Base-by-base conservation (phyloP, 1,139 yeast species). In the Taiozyma sp. region DNA sequence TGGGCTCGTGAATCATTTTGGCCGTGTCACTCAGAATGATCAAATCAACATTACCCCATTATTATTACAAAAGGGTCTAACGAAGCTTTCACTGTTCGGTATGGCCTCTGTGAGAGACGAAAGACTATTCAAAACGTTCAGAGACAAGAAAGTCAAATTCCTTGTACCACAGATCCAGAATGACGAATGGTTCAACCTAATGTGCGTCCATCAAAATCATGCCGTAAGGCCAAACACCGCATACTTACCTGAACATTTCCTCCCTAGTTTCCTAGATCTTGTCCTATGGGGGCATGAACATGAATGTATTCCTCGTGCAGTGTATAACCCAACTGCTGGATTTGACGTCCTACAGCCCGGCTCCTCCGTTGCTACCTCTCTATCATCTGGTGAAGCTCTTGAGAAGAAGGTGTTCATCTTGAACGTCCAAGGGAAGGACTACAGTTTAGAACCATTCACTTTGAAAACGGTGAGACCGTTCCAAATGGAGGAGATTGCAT, bases 261-360 rank as follows among this genome's bases (percentile, higher is more conserved):
- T 95, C 22, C 99, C 98, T 0, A 74, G 77, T 19, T 92, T 92
- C 64, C 64, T 93, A 49, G 89, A 93, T 64, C 75, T 93, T 52
- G 82, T 93, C 0, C 71, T 91, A 3, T 93, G 99, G 99, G 99
- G 99, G 10, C 99, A 93, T 67, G 99, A 93, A 65, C 99, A 93
- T 69, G 98, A 93, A 65, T 91, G 98, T 63, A 76, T 86, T 8
- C 89, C 93, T 1, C 81, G 80, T 55, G 84, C 96, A 0, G 76
- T 73, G 0, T 73, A 73, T 46, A 91, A 90, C 63, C 78, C 87
- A 0, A 79, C 79, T 24, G 83, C 82, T 29, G 85, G 84, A 1
- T 90, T 92, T 64, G 83, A 83, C 54, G 91, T 92, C 0, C 74
- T 95, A 44, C 97, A 92, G 65, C 96, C 97, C 0, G 99, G 99